These are phyloP conservation scores for Tulasnella sp. DNA, from an alignment of 768 basidiomycete species.

Conservation along the genomic window DNA sequence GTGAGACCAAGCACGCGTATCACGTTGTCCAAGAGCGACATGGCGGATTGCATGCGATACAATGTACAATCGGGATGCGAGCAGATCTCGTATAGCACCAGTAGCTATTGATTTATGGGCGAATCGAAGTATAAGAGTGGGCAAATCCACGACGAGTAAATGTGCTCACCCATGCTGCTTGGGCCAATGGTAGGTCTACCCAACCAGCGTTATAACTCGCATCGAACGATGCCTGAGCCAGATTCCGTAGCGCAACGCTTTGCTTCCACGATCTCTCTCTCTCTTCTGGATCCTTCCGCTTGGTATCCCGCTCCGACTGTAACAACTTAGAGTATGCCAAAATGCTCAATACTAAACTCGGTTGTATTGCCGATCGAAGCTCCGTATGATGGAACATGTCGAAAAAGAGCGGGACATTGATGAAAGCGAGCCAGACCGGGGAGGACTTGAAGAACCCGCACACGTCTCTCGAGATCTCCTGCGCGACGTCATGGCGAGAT, in stretches of 20 bases:
- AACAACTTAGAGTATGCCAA: constrained; percentile 11
- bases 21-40: constrained; percentile 11
- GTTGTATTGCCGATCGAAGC: constrained; percentile 11
- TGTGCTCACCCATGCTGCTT: constrained; percentile 15
- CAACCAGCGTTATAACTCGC: constrained; percentile 15
- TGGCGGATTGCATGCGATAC: not conserved
- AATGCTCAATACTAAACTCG: constrained; percentile 7
- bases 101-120: not conserved
- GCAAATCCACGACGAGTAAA: no score
- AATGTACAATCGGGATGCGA: constrained; percentile 9
- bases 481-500: not conserved
- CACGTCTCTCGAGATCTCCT: not conserved
- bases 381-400: constrained; percentile 10
- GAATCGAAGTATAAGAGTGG: no score
- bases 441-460: constrained; percentile 10
- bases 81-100: constrained; percentile 15
- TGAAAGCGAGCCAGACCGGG: constrained; percentile 14
- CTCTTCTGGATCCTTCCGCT: not conserved
- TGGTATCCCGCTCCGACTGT: constrained; percentile 4
- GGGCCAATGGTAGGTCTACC: constrained; percentile 9
- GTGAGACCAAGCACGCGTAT: constrained; percentile 7
- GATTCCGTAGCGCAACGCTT: constrained; percentile 6
- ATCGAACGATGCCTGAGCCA: constrained; percentile 15
- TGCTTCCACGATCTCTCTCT: not conserved
- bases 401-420: constrained; percentile 18